Base-by-base conservation (phyloP, 805 yeast genomes). In the Priceomyces castillae region DNA sequence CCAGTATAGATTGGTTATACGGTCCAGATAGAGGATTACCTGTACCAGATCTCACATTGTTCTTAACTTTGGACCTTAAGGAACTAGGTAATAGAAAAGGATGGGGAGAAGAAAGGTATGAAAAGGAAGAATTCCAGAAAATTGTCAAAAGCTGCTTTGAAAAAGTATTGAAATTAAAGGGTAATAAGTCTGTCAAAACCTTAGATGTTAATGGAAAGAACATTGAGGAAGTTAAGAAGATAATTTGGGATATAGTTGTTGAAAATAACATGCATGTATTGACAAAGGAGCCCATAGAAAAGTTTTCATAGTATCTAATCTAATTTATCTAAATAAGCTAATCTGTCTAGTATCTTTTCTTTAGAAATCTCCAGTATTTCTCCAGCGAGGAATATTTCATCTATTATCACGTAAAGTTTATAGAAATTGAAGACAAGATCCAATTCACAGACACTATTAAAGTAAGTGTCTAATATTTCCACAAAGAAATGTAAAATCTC, bases 51-150 rank as follows among this genome's bases (percentile, higher is more conserved):
- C 47, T 85, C 39, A 85, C 92, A 0, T 43, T 94, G 1, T 94
- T 92, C 52, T 66, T 94, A 46, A 82, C 86, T 30, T 73, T 86
- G 34, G 67, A 76, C 56, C 62, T 48, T 46, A 75, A 65, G 5
- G 73, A 70, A 33, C 55, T 72, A 20, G 57, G 71, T 17, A 49
- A 59, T 15, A 72, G 98, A 43, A 81, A 80, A 9, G 95, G 95
- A 1, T 94, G 86, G 71, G 99, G 99, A 11, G 85, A 82, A n/a
- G 99, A 94, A 62, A 69, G 97, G 42, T 94, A 94, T 64, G 99
- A 94, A 61, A 76, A 74, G 20, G 60, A 63, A 3, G 81, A 76
- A 39, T 86, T 94, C 57, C 99, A 94, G 58, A 61, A 65, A n/a
- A 69, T 68, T 30, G 99, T 94, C 3, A 78, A 80, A 46, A 34